These are phyloP conservation scores for Candida neerlandica DNA, from an alignment of 1,139 yeast genomes.

Conservation along the genomic window DNA sequence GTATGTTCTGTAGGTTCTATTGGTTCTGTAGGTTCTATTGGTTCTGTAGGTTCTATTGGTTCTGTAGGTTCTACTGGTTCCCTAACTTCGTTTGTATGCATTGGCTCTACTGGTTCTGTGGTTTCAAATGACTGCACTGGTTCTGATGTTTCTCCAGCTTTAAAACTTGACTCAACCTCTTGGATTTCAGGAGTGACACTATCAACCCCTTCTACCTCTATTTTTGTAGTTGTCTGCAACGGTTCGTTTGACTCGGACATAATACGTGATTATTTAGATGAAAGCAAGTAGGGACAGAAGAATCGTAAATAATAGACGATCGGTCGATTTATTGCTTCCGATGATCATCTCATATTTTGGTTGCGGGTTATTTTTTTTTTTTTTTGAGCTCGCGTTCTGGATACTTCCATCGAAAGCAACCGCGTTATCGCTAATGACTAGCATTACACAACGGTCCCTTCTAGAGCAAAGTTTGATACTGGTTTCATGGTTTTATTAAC, in stretches of 20 bases:
- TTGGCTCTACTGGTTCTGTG: neutral
- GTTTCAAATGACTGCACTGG: neutral
- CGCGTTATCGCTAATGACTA: too few relatives aligned
- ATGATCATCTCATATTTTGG: conserved; percentile 2
- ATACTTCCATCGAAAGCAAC: too few relatives aligned
- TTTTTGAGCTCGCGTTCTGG: too few relatives aligned
- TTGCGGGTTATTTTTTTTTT: neutral
- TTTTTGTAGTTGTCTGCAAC: neutral
- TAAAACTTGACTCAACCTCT: neutral
- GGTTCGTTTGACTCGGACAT: neutral
- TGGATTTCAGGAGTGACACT: neutral
- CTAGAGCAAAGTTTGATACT: too few relatives aligned
- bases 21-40: neutral
- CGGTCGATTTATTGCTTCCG: neutral
- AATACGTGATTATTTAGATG: neutral
- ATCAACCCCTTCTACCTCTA: neutral
- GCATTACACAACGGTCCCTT: too few relatives aligned
- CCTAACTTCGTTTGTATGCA: neutral
- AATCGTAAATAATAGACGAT: neutral
- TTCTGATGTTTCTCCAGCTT: neutral
- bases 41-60: neutral
- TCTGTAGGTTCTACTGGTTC: neutral
- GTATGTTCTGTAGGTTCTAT: neutral
- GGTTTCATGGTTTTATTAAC: too few relatives aligned
- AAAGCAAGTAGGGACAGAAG: neutral